Evolutionary conservation across 768 basidiomycete species (phyloP), one percentile per base, ranked within the genome.

Genomic region (Dacryopinax primogenitus): DNA sequence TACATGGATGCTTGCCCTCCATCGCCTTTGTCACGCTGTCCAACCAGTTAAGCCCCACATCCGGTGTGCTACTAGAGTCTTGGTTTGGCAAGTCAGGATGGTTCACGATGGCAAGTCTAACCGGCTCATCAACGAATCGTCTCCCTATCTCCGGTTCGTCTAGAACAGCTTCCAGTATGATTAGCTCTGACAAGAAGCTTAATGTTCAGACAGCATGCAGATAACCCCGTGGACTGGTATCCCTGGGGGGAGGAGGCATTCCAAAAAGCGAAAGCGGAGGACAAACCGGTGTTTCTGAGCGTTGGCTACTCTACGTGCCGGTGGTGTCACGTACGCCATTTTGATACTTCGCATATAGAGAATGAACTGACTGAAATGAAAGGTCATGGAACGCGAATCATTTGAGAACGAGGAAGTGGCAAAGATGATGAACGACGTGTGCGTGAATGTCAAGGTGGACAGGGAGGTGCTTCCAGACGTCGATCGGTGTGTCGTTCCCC

Each of bases 231-330:
- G 4, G 51, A 58, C 26, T 58, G 51, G 51, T 58, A 58, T 58
- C 51, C 51, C 26, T 58, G 51, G 51, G 12, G 13, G 6, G 51
- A 58, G 12, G 51, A 58, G 26, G 51, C 51, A 30, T 58, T 58
- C 51, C 26, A 58, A 30, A 58, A 58, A 32, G 51, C 51, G 11
- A 58, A 58, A 30, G 30, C 26, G 51, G 51, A 58, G 51, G 51
- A 58, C 26, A 58, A 58, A 30, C 51, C 51, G 11, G 51, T 78
- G 45, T 78, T 78, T 68, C 72, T 78, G 16, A 75, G 74, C 62
- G 75, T 77, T 16, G 78, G 78, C 1, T 79, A 79, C 65, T 78
- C 78, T 0, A 76, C 77, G 2, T 79, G 78, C 66, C 77, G 77
- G 63, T 79, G 78, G 71, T 69, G 73, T 66, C 39, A 44, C 66